Base-by-base conservation (phyloP, 257 asterid species). In the Solanum paucissectum region DNA sequence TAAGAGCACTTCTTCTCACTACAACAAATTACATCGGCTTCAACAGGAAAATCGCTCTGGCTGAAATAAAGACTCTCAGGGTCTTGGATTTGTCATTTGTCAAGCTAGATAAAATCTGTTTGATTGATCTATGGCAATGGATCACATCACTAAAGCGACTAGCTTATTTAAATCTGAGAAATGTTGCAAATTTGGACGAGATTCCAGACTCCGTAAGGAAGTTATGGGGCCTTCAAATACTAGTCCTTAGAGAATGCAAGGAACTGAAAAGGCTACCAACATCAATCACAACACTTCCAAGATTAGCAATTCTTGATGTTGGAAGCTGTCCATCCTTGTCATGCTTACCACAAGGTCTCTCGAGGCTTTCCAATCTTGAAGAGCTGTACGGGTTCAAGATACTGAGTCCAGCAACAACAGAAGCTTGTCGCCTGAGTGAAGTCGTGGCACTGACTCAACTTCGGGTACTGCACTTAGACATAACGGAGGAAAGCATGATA, bases 351-450 rank as follows among this genome's bases (percentile, higher is more conserved):
- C 25, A 73, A 79, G 88, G 90, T 29, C 49, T 90, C 60, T 87
- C 87, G 1, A 64, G 25, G 64, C 88, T 85, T 21, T 36, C 85
- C 58, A 68, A 42, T 36, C 84, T 88, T 85, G 91, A 88, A 85
- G 91, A 87, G 87, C 42, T 88, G 60, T 87, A 79, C n/a, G 90
- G 92, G 14, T 90, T 90, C 58, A 90, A 88, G 76, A 55, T 88
- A 66, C 68, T 86, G 1, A 75, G 68, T 46, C 29, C 52, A 77
- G 44, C 29, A 12, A 36, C 75, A 52, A 25, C 86, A n/a, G 71
- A 49, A 23, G 86, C 88, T 23, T 90, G 85, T 73, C 66, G 25
- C 66, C 86, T 90, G 21, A 71, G 86, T 20, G 91, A 89, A 34
- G 69, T 90, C 20, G 13, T 33, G 66, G 3, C 32, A 9, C 83